Evolutionary conservation across 1,284 basidiomycete genomes (phyloP), one percentile per base, ranked within the genome.

Genomic region (Ustilago crameri): DNA sequence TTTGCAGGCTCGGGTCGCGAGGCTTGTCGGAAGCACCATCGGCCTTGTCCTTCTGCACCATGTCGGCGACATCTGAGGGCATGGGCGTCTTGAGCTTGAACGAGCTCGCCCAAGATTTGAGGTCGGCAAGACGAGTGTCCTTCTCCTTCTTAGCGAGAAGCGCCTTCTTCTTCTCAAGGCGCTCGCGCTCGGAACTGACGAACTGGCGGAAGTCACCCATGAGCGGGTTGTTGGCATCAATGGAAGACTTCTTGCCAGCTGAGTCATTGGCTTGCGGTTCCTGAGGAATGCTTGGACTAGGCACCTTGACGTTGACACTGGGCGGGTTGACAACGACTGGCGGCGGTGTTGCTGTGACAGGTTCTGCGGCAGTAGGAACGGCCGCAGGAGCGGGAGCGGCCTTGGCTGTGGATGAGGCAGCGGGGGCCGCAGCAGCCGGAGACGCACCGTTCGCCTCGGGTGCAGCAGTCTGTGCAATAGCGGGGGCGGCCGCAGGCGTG

Each of bases 1-100:
- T 80, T 45, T 75, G 73, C 43, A 78, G 61, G 47, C 54, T 70
- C 7, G 76, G 75, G 48, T 79, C 75, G 20, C 76, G 59, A 18
- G 76, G 76, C 66, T 75, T 82, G 58, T 74, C 75, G 32, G 71
- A 72, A 14, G 69, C 52, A 30, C 70, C 66, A 26, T 68, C 57
- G 9, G 70, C 65, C 32, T 79, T 76, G 47, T 75, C 74, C 54
- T 71, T 70, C 42, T 68, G 62, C 50, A 63, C 62, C 57, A 69
- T 93, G 5, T 91, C 88, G n/a, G 96, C 90, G 52, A 98, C 88
- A 83, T 98, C 95, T 45, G 93, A 91, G 12, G 93, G 95, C 72
- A 97, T 92, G 9, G 93, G 92, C 81, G 93, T 91, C 81, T 94
- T 95, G 52, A 96, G 89, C 92, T 95, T 96, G 89, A 98, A 98